A percentile compares a stretch with the other conserved stretches of the same genome.
Conservation (phyloP, 306 rosid genomes). For the Corylus americana region DNA sequence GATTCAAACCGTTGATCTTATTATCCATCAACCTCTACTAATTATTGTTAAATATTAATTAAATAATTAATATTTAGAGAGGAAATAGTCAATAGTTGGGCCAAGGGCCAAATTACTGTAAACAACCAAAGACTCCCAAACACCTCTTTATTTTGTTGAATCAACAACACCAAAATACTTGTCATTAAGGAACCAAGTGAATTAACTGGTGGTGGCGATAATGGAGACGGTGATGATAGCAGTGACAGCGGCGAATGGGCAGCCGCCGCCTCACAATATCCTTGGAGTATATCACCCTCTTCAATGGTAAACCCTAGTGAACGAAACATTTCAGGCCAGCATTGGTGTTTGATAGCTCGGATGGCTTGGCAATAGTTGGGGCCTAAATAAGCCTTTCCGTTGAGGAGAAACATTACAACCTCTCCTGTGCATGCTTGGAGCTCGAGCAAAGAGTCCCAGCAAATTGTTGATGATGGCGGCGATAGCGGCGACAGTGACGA, state of each 20-base stretch:
- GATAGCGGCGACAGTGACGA: not conserved
- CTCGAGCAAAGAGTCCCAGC: slow-evolving; percentile 65
- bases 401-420: slow-evolving; percentile 54
- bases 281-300: slow-evolving; percentile 56
- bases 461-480: slow-evolving; percentile 24
- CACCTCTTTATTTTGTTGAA: not conserved
- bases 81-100: not conserved
- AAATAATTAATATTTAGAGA: too few relatives aligned
- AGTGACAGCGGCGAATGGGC: slow-evolving; percentile 13
- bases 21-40: too few relatives aligned
- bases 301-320: slow-evolving; percentile 57
- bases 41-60: too few relatives aligned
- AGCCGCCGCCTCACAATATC: slow-evolving; percentile 47
- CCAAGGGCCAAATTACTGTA: not conserved
- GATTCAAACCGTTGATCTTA: too few relatives aligned
- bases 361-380: slow-evolving; percentile 56
- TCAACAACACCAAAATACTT: not conserved
- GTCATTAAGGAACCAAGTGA: not conserved
- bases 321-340: slow-evolving; percentile 65
- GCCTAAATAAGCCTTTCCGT: slow-evolving; percentile 56
- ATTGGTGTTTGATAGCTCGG: slow-evolving; percentile 46
- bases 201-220: not conserved
- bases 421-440: slow-evolving; percentile 65
- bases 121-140: not conserved
- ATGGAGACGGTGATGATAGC: not conserved